Evolutionary conservation across 2,329 filamentous ascomycete species (phyloP), one percentile per base, ranked within the genome.

Genomic region (Colletotrichum incanum): DNA sequence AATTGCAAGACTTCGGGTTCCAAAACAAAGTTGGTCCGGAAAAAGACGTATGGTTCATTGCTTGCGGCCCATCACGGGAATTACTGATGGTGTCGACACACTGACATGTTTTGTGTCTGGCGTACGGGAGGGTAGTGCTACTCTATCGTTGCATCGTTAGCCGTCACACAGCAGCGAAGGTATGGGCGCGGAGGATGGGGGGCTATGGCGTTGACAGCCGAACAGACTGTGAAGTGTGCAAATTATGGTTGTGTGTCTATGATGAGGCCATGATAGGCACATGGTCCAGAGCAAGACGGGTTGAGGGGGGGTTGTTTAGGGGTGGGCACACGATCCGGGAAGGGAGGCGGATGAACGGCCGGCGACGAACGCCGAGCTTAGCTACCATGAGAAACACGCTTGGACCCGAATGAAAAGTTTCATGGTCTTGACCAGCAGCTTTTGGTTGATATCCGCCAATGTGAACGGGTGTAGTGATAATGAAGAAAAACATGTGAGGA

Each of bases 1-100:
- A 71, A 66, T 73, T 73, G 71, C 49, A 71, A 56, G 26, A 65
- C 65, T 52, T 70, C 49, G 47, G 66, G 47, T 62, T 55, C 20
- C 49, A 43, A 58, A 62, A 50, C 39, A 31, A 60, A 55, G 23
- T 34, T 65, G 71, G 67, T 71, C 37, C 26, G 71, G 67, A 47
- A 72, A 71, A 61, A 65, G 23, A 67, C 28, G 9, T 37, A 47
- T 62, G 55, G 55, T 34, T 73, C 12, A 56, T 61, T 61, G 67
- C 55, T 66, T 71, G 61, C 55, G 62, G 60, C 67, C 37, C 62
- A 71, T 62, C 55, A 56, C 16, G 39, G 23, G 4, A n/a, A n/a
- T 39, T 23, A 18, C 18, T 43, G 55, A 65, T 66, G 55, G 56
- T 37, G 60, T 41, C 28, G 37, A 28, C 26, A 72, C 31, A 43